phyloP scores from a whole-genome alignment of 345 rosid species.

The Camelina laxa region DNA sequence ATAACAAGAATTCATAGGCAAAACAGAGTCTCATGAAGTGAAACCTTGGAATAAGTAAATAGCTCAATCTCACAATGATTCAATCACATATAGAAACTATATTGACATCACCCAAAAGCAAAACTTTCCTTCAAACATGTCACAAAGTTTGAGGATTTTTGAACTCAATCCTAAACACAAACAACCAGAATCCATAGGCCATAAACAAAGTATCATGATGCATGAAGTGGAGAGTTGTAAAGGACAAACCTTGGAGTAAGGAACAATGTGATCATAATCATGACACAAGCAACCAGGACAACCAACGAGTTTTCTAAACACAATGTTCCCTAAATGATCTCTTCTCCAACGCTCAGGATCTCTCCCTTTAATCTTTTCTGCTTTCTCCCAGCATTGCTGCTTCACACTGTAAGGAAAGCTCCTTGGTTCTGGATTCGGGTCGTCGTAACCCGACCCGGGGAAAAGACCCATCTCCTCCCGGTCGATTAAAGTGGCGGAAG shows the following conservation, averaged over 20 bases:
- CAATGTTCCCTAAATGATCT: slow-evolving; percentile 80
- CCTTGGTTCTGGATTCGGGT: slow-evolving; percentile 65
- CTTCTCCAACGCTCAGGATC: slow-evolving; percentile 89
- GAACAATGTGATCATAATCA: slow-evolving; percentile 91
- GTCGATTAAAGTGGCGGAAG: slow-evolving; percentile 60
- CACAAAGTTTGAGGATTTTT: not conserved
- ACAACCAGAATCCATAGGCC: not conserved
- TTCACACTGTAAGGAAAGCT: slow-evolving; percentile 85
- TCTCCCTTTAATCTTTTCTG: slow-evolving; percentile 84
- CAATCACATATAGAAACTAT: not conserved
- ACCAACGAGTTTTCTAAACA: slow-evolving; percentile 89
- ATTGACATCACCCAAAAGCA: not conserved
- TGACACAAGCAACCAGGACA: slow-evolving; percentile 98
- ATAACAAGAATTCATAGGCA: not conserved
- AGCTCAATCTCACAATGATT: not conserved
- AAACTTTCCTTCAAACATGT: not conserved
- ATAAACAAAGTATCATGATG: not conserved
- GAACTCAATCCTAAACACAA: slow-evolving; percentile 2
- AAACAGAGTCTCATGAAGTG: not conserved
- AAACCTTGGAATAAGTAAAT: not conserved
- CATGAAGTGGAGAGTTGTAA: slow-evolving; percentile 14
- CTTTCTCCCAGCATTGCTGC: slow-evolving; percentile 97
- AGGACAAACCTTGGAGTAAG: slow-evolving; percentile 83
- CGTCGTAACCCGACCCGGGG: slow-evolving; percentile 52
- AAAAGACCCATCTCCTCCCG: slow-evolving; percentile 47